These are phyloP conservation scores for Vinca minor DNA, from an alignment of 257 asterid genomes.

Conservation along the genomic window DNA sequence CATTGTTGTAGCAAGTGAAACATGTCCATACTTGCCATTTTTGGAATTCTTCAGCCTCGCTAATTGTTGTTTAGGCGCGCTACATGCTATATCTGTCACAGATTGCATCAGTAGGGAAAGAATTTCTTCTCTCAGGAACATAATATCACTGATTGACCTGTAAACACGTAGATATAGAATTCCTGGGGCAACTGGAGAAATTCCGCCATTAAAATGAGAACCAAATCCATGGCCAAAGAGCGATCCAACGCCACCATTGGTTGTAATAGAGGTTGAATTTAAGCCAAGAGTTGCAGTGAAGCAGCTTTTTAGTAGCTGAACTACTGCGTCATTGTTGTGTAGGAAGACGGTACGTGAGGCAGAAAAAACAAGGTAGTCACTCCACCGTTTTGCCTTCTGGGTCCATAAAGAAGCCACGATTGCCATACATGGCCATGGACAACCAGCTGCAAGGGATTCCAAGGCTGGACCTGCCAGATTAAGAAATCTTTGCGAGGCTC, in stretches of 20 bases:
- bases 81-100: constrained; percentile 49
- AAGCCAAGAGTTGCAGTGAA: constrained; percentile 61
- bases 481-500: constrained; percentile 85
- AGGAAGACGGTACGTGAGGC: constrained; percentile 95
- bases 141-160: constrained; percentile 71
- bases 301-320: constrained; percentile 85
- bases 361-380: constrained; percentile 83
- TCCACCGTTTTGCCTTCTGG: constrained; percentile 90
- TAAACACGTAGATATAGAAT: constrained; percentile 72
- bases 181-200: constrained; percentile 94
- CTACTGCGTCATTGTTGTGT: constrained; percentile 77
- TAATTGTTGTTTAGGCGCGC: constrained; percentile 23
- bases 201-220: constrained; percentile 79
- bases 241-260: constrained; percentile 79
- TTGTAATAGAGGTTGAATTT: constrained; percentile 45
- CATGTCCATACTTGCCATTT: constrained; percentile 38
- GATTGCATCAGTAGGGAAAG: constrained; percentile 67
- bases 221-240: constrained; percentile 98
- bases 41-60: constrained; percentile 32
- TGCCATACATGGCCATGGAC: constrained; percentile 99
- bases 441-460: constrained; percentile 96
- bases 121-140: constrained; percentile 80
- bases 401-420: constrained; percentile 95
- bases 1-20: constrained; percentile 62
- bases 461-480: constrained; percentile 94